A percentile compares a stretch with the other conserved stretches of the same genome.
Conservation (phyloP, 1,284 basidiomycete genomes). For the Fomitopsis pinicola region DNA sequence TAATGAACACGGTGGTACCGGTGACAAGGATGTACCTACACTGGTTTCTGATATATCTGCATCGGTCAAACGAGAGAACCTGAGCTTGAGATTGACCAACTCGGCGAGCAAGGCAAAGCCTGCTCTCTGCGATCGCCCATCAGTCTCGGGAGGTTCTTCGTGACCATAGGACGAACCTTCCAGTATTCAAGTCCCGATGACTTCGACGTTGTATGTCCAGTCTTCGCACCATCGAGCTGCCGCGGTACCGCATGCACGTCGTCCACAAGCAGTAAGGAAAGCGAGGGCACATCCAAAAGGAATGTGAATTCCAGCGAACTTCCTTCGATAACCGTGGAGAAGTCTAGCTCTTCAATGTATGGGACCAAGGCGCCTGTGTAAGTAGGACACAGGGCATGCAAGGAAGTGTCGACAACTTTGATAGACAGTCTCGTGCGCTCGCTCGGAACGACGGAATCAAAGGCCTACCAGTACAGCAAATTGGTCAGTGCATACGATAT, state of each 20-base stretch:
- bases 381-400: conserved; percentile 56
- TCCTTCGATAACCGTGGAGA: conserved; percentile 71
- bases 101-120: conserved; percentile 72
- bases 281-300: conserved; percentile 41
- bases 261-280: conserved; percentile 59
- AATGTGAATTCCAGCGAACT: conserved; percentile 55
- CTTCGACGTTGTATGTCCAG: neutral
- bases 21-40: conserved; percentile 29
- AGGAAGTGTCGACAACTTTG: conserved; percentile 65
- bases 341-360: conserved; percentile 60
- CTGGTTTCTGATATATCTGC: conserved; percentile 30
- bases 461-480: conserved; percentile 49
- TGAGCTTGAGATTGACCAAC: conserved; percentile 44
- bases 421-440: conserved; percentile 77
- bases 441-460: conserved; percentile 90
- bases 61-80: conserved; percentile 31
- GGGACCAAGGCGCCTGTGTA: conserved; percentile 64
- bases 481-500: neutral
- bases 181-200: conserved; percentile 47
- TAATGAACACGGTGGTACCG: neutral
- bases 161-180: conserved; percentile 51
- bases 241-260: conserved; percentile 38
- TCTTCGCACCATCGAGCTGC: conserved; percentile 5
- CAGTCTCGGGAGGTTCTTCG: conserved; percentile 8
- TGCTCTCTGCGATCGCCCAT: conserved; percentile 30